Conservation (phyloP, 2,329 filamentous ascomycete species). For the Penicillium decumbens region DNA sequence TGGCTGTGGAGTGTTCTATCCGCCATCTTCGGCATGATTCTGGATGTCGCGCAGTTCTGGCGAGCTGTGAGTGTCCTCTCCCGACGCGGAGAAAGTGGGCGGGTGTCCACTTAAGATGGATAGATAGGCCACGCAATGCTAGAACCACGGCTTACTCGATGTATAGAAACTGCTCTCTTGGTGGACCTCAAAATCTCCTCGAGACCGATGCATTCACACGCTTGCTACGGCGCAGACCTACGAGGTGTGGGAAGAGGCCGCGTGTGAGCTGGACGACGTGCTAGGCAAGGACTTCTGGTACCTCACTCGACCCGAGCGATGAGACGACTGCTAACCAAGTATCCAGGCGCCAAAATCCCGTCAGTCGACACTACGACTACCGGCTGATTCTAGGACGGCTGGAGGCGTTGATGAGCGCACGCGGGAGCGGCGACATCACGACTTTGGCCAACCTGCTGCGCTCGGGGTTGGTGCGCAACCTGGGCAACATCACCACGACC, state of each 20-base stretch:
- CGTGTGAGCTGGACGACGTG: constrained; percentile 73
- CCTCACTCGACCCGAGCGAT: not conserved
- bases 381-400: constrained; percentile 74
- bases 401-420: constrained; percentile 63
- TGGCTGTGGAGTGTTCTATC: constrained; percentile 27
- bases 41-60: constrained; percentile 62
- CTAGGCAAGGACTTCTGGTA: constrained; percentile 78
- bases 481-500: constrained; percentile 83
- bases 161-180: constrained; percentile 63
- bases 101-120: not conserved
- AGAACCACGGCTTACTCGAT: constrained; percentile 2
- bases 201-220: constrained; percentile 61
- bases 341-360: constrained; percentile 73
- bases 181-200: constrained; percentile 61
- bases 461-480: constrained; percentile 70
- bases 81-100: not conserved
- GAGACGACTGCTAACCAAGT: not conserved
- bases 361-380: constrained; percentile 80
- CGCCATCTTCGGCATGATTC: constrained; percentile 53
- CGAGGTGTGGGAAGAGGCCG: constrained; percentile 84
- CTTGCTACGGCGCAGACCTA: constrained; percentile 65
- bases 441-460: constrained; percentile 73
- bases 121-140: not conserved
- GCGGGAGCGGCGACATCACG: constrained; percentile 67
- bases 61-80: constrained; percentile 45